A percentile compares a stretch with the other conserved stretches of the same genome.
These are phyloP conservation scores for Penicillium decumbens DNA, from an alignment of 2,329 filamentous ascomycete species.

Conservation along the genomic window DNA sequence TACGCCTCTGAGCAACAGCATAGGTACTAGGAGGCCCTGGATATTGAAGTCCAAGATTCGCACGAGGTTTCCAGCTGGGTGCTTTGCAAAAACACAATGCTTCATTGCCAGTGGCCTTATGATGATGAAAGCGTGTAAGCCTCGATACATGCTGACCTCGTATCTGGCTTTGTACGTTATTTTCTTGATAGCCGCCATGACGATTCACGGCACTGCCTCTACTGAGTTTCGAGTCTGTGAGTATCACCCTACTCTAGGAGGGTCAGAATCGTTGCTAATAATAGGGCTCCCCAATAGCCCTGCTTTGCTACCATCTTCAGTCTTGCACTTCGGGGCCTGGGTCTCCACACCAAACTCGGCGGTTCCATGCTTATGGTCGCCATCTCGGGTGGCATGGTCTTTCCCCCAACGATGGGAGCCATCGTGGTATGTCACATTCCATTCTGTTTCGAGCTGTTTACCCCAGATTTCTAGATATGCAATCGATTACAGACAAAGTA, in stretches of 20 bases:
- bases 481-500: slow-evolving; percentile 11
- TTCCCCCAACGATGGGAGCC: slow-evolving; percentile 63
- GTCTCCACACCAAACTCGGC: slow-evolving; percentile 67
- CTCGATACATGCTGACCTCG: slow-evolving; percentile 52
- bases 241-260: not conserved
- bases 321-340: slow-evolving; percentile 55
- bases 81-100: slow-evolving; percentile 19
- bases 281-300: slow-evolving; percentile 1
- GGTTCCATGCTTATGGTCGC: slow-evolving; percentile 64
- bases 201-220: slow-evolving; percentile 5
- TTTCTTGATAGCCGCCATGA: slow-evolving; percentile 53
- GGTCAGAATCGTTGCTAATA: not conserved
- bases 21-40: not conserved
- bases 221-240: slow-evolving; percentile 27
- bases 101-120: slow-evolving; percentile 55
- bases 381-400: slow-evolving; percentile 64
- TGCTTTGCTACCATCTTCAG: slow-evolving; percentile 74
- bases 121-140: slow-evolving; percentile 49
- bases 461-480: not conserved
- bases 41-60: not conserved
- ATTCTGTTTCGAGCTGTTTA: not conserved
- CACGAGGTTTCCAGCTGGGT: not conserved
- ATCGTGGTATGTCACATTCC: slow-evolving; percentile 47
- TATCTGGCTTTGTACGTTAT: slow-evolving; percentile 53
- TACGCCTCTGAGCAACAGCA: not conserved